These are phyloP conservation scores for Thuja plicata DNA, from an alignment of 83 land plant genomes.

Conservation along the genomic window DNA sequence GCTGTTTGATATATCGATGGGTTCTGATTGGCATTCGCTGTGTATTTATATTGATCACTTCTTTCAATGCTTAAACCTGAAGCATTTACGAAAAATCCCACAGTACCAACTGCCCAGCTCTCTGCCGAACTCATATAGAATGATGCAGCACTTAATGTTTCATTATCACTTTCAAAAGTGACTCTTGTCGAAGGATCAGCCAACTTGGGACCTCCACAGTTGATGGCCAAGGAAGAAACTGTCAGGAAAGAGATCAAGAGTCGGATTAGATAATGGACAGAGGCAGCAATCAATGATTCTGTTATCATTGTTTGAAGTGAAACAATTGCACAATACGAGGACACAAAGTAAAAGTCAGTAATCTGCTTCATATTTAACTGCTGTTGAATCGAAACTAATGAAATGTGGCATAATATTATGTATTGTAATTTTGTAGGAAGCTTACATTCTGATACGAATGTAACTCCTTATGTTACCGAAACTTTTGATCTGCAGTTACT, in stretches of 20 bases:
- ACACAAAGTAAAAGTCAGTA: not conserved
- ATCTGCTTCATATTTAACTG: not conserved
- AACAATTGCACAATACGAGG: not conserved
- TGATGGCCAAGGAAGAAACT: too few relatives aligned
- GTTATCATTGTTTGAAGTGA: not conserved
- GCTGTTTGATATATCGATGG: too few relatives aligned
- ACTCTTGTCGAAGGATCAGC: too few relatives aligned
- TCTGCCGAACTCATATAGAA: slow-evolving; percentile 14
- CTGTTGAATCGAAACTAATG: not conserved
- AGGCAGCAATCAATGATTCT: not conserved
- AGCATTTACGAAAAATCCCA: not conserved
- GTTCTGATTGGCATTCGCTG: not conserved
- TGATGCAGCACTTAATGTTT: slow-evolving; percentile 6
- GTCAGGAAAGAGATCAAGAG: too few relatives aligned
- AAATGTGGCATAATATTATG: too few relatives aligned
- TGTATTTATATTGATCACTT: not conserved
- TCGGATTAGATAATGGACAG: too few relatives aligned
- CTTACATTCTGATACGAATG: not conserved
- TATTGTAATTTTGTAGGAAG: not conserved
- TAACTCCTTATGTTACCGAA: not conserved
- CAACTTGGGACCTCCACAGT: too few relatives aligned
- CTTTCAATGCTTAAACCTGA: not conserved
- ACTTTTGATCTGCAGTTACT: too few relatives aligned
- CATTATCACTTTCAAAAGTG: not conserved
- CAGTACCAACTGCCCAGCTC: slow-evolving; percentile 21